A percentile compares a stretch with the other conserved stretches of the same genome.
Evolutionary conservation across 2,329 filamentous ascomycete genomes (phyloP).

Genomic region (Lachnellula hyalina): DNA sequence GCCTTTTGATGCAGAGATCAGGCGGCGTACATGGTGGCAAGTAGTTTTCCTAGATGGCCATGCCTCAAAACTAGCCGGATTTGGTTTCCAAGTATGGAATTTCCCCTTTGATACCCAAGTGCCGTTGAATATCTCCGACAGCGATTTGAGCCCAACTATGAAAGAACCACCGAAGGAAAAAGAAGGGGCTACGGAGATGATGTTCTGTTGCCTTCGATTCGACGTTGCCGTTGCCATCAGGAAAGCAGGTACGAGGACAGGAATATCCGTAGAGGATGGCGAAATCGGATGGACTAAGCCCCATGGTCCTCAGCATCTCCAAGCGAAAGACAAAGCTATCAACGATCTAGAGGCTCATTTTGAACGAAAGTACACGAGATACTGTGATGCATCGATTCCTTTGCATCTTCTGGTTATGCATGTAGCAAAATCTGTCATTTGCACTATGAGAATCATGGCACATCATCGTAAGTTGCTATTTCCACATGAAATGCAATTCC

Average conservation of each 20-base stretch:
- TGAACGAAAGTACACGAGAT: slow-evolving; percentile 37
- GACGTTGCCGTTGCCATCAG: slow-evolving; percentile 30
- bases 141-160: slow-evolving; percentile 41
- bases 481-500: too few relatives aligned
- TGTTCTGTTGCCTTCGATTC: slow-evolving; percentile 34
- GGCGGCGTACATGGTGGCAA: slow-evolving; percentile 58
- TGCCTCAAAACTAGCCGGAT: slow-evolving; percentile 50
- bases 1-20: slow-evolving; percentile 55
- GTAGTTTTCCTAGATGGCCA: slow-evolving; percentile 56
- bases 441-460: slow-evolving; percentile 30
- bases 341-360: slow-evolving; percentile 30
- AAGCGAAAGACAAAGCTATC: slow-evolving; percentile 26
- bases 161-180: slow-evolving; percentile 38
- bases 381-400: slow-evolving; percentile 38
- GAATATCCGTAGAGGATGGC: not conserved
- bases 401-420: slow-evolving; percentile 31
- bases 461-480: slow-evolving; percentile 22
- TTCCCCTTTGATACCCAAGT: slow-evolving; percentile 43
- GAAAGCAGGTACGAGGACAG: slow-evolving; percentile 6
- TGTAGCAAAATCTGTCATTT: slow-evolving; percentile 26
- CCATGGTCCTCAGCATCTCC: slow-evolving; percentile 5
- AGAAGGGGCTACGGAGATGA: slow-evolving; percentile 43
- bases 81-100: slow-evolving; percentile 35
- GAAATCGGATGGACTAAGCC: not conserved
- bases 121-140: slow-evolving; percentile 52